phyloP scores from a whole-genome alignment of 2,329 filamentous ascomycete species.

The Exserohilum rostratum region DNA sequence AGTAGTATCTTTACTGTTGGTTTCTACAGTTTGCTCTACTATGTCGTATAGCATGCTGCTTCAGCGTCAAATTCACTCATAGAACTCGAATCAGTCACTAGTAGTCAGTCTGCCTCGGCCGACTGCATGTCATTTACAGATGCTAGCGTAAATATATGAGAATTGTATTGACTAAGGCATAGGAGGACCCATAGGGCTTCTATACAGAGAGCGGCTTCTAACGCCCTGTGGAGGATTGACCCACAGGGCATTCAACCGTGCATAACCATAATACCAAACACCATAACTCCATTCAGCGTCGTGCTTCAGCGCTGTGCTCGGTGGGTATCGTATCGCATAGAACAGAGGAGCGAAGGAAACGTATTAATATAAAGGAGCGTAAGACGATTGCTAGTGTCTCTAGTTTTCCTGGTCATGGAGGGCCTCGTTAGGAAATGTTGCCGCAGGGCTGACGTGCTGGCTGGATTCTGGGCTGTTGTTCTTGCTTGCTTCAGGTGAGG shows the following conservation, averaged over 20 bases:
- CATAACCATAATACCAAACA: neutral
- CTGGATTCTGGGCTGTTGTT: conserved; percentile 48
- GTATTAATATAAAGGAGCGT: conserved; percentile 8
- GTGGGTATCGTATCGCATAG: conserved; percentile 36
- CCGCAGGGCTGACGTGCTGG: conserved; percentile 45
- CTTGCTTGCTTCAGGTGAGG: conserved; percentile 44
- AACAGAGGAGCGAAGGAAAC: conserved; percentile 13
- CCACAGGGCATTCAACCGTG: neutral
- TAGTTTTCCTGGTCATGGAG: conserved; percentile 26
- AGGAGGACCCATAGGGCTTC: neutral
- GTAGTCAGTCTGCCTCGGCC: neutral
- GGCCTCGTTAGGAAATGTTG: conserved; percentile 41
- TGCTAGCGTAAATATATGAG: too few species aligned
- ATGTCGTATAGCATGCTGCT: too few species aligned
- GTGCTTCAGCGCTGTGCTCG: conserved; percentile 25
- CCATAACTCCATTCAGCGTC: conserved; percentile 17
- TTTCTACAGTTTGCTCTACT: neutral
- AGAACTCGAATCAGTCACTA: too few species aligned
- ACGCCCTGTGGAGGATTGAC: neutral
- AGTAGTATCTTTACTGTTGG: too few species aligned
- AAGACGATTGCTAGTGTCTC: neutral
- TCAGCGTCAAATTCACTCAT: too few species aligned
- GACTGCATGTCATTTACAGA: too few species aligned
- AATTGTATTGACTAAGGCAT: neutral
- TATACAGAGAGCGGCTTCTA: neutral